Evolutionary conservation across 2,329 filamentous ascomycete genomes (phyloP).

Genomic region (Calcarisporium arbuscula): DNA sequence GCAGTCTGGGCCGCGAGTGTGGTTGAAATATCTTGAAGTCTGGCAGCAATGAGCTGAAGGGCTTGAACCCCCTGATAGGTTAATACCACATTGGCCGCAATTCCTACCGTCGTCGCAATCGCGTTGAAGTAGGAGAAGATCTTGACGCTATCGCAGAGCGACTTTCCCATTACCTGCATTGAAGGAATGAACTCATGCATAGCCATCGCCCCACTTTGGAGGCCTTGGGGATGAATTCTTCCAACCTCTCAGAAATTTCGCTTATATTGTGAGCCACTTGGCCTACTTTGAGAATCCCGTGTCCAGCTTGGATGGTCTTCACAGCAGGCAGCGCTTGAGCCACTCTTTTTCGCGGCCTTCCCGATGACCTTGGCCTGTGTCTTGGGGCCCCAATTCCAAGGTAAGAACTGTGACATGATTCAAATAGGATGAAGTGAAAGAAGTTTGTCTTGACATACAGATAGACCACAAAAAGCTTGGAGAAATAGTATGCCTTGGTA

Average conservation of each 20-base stretch:
- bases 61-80: conserved; percentile 30
- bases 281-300: conserved; percentile 18
- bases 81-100: conserved; percentile 27
- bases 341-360: conserved; percentile 5
- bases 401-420: too few species aligned
- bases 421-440: too few species aligned
- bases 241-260: conserved; percentile 6
- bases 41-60: conserved; percentile 27
- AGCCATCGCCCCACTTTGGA: conserved; percentile 15
- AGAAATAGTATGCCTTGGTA: too few species aligned
- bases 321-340: conserved; percentile 6
- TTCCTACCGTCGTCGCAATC: conserved; percentile 22
- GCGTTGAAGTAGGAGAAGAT: conserved; percentile 24
- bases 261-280: conserved; percentile 17
- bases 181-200: conserved; percentile 21
- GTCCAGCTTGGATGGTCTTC: conserved; percentile 19
- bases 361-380: conserved; percentile 3
- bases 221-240: conserved; percentile 14
- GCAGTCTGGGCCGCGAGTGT: conserved; percentile 28
- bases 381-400: too few species aligned
- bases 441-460: too few species aligned
- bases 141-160: conserved; percentile 24
- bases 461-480: too few species aligned
- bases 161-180: conserved; percentile 28
- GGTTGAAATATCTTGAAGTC: conserved; percentile 25